Evolutionary conservation across 805 yeast species (phyloP).

Genomic region (Yarrowia sp.): DNA sequence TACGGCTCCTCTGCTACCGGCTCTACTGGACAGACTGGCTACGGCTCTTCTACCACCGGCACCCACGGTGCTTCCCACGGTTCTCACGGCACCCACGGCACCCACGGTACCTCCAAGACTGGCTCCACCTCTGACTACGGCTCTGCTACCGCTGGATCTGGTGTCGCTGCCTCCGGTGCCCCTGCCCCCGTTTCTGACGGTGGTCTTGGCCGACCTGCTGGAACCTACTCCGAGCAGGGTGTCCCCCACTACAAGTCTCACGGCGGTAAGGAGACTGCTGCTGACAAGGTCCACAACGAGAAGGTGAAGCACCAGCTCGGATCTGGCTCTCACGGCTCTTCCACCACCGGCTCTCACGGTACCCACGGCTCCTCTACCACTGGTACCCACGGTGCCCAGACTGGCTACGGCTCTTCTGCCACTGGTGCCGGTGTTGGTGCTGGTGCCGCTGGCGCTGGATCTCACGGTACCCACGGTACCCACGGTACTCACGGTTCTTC

Average conservation of each 20-base stretch:
- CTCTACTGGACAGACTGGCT: not conserved
- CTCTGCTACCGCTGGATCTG: slow-evolving; percentile 6
- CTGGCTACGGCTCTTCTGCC: slow-evolving; percentile 18
- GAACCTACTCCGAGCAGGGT: slow-evolving; percentile 34
- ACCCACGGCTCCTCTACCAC: not conserved
- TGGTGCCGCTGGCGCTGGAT: not conserved
- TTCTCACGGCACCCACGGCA: slow-evolving; percentile 11
- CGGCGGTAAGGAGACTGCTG: slow-evolving; percentile 20
- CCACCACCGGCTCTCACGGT: slow-evolving; percentile 6
- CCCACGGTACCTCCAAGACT: slow-evolving; percentile 17
- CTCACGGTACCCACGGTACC: too few relatives aligned
- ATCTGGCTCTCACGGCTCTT: slow-evolving; percentile 20
- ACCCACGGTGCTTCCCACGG: slow-evolving; percentile 21
- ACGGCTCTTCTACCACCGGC: not conserved
- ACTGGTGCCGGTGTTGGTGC: not conserved
- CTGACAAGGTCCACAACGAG: slow-evolving; percentile 26
- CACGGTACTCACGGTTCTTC: not conserved
- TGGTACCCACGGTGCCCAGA: not conserved
- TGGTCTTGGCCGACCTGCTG: slow-evolving; percentile 25
- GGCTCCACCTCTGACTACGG: slow-evolving; percentile 21
- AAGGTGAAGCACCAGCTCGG: slow-evolving; percentile 21
- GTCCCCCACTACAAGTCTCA: slow-evolving; percentile 31
- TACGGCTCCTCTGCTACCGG: not conserved
- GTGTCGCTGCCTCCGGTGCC: slow-evolving; percentile 14
- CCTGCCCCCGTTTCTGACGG: slow-evolving; percentile 9